phyloP scores from a whole-genome alignment of 73 alveolate species.

The Symbiodinium pilosum region DNA sequence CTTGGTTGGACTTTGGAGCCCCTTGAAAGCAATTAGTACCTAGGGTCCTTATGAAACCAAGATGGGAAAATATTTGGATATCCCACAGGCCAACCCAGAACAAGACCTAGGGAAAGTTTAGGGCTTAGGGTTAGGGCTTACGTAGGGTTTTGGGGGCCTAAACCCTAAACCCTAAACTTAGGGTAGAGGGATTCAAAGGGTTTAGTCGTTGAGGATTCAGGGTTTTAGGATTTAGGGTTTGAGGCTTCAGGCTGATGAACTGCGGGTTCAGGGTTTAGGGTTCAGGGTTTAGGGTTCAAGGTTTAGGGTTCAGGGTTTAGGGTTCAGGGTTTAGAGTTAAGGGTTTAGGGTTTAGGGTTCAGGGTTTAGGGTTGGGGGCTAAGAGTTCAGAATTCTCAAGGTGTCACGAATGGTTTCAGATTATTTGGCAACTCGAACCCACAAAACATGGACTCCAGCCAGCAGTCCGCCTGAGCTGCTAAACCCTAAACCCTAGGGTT shows the following conservation, averaged over 20 bases:
- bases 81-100: too few species aligned
- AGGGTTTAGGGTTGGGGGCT: neutral
- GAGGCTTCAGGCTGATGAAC: neutral
- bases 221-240: neutral
- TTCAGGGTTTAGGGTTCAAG: neutral
- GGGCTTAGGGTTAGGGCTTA: too few species aligned
- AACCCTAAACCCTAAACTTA: too few species aligned
- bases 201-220: neutral
- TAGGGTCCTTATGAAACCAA: too few species aligned
- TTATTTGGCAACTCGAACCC: neutral
- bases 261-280: neutral
- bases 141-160: too few species aligned
- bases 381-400: neutral
- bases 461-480: too few species aligned
- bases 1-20: too few species aligned
- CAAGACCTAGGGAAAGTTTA: too few species aligned
- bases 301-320: neutral
- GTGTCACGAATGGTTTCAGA: neutral
- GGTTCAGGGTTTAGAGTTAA: neutral
- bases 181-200: neutral
- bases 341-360: neutral
- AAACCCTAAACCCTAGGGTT: neutral
- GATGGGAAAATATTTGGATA: too few species aligned
- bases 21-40: too few species aligned
- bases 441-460: too few species aligned